Percentiles rank a stretch among this genome's conserved stretches.
phyloP scores from a whole-genome alignment of 352 stramenopile genomes.

The Phytophthora quininea region DNA sequence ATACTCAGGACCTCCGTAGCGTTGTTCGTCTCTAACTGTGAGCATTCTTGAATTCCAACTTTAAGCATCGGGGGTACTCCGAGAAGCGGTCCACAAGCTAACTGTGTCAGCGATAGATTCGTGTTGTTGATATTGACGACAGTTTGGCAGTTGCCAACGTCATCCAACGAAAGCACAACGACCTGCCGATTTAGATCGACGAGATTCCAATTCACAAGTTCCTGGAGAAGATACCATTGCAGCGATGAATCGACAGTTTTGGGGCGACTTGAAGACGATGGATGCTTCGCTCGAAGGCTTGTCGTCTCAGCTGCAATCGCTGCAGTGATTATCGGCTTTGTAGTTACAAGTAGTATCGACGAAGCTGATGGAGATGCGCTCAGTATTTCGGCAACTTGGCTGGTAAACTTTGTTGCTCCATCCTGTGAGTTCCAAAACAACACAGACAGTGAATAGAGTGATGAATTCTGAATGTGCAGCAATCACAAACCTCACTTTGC shows the following conservation, averaged over 20 bases:
- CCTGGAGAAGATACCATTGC: constrained; percentile 27
- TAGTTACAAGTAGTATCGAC: constrained; percentile 16
- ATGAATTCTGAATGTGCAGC: not conserved
- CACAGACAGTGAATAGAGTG: not conserved
- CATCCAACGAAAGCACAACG: constrained; percentile 27
- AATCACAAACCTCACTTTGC: constrained; percentile 22
- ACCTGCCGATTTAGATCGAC: constrained; percentile 23
- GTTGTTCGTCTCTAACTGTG: not conserved
- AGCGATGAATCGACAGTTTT: not conserved
- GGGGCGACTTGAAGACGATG: not conserved
- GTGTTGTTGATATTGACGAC: constrained; percentile 44
- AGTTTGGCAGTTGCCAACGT: constrained; percentile 20
- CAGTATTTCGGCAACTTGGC: constrained; percentile 8
- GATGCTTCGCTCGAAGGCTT: not conserved
- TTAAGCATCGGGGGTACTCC: not conserved
- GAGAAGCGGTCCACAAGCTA: constrained; percentile 47
- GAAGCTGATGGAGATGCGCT: constrained; percentile 15
- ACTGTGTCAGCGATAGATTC: constrained; percentile 37
- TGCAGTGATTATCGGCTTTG: constrained; percentile 9
- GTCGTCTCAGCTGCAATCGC: not conserved
- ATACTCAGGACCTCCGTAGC: constrained; percentile 9
- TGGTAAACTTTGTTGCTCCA: constrained; percentile 4
- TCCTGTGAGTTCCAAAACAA: constrained; percentile 4
- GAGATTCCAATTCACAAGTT: constrained; percentile 40
- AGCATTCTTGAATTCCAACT: constrained; percentile 1